Evolutionary conservation across 331 rosid genomes (phyloP).

Genomic region (Erythrophleum ivorense): DNA sequence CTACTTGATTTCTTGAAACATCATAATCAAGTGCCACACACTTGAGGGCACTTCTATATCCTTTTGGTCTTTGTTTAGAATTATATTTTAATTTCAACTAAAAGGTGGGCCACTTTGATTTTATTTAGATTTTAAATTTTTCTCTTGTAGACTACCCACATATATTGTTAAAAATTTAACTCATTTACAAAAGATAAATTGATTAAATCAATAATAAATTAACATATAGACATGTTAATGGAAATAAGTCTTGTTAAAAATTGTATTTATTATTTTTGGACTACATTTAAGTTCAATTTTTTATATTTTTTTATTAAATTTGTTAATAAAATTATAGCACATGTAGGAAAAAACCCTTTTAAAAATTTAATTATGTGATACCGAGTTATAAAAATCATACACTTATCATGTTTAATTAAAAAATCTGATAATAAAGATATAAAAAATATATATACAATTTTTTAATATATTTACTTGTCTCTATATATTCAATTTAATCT

Average conservation of each 20-base stretch:
- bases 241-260: neutral
- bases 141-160: neutral
- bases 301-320: too few relatives aligned
- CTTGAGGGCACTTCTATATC: conserved; percentile 24
- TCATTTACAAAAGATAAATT: neutral
- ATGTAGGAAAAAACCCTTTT: too few relatives aligned
- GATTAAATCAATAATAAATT: neutral
- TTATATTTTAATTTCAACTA: neutral
- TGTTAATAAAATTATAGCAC: too few relatives aligned
- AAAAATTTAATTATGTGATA: too few relatives aligned
- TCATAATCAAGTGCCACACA: conserved; percentile 3
- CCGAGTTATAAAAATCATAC: too few relatives aligned
- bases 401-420: too few relatives aligned
- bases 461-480: too few relatives aligned
- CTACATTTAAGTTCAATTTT: too few relatives aligned
- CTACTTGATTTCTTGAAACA: neutral
- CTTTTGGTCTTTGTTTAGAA: neutral
- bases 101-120: neutral
- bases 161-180: neutral
- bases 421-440: too few relatives aligned
- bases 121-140: neutral
- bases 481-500: neutral
- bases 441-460: too few relatives aligned
- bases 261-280: too few relatives aligned
- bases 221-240: neutral